phyloP scores from a whole-genome alignment of 2,329 filamentous ascomycete genomes.

The Ilyonectria destructans region DNA sequence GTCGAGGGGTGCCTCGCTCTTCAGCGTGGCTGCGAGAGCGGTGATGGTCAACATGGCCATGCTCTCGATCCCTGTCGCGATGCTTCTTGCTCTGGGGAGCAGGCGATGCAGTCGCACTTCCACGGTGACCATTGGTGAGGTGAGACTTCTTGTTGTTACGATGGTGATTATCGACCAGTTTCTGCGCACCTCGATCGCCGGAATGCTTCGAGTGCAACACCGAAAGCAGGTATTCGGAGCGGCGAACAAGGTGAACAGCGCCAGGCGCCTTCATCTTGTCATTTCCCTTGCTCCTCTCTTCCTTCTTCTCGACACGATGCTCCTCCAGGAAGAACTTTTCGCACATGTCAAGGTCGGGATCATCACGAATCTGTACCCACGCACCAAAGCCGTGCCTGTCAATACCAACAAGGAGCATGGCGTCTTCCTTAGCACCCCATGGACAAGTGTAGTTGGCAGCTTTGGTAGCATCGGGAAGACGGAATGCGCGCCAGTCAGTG shows the following conservation, averaged over 20 bases:
- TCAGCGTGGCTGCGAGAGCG: constrained; percentile 68
- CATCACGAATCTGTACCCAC: constrained; percentile 95
- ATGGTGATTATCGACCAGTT: constrained; percentile 91
- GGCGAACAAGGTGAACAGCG: constrained; percentile 96
- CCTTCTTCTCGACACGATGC: constrained; percentile 98
- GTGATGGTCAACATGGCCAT: constrained; percentile 64
- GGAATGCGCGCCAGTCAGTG: constrained; percentile 84
- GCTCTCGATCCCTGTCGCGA: constrained; percentile 65
- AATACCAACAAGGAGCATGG: constrained; percentile 96
- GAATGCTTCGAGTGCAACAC: constrained; percentile 90
- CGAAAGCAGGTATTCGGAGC: constrained; percentile 95
- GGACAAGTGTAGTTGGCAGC: constrained; percentile 91
- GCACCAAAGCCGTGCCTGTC: constrained; percentile 95
- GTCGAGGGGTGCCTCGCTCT: constrained; percentile 67
- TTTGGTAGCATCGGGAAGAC: constrained; percentile 92
- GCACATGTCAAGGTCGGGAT: constrained; percentile 85
- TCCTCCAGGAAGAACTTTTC: constrained; percentile 98
- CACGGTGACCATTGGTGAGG: constrained; percentile 73
- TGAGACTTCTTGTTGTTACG: constrained; percentile 89
- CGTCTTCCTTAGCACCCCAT: constrained; percentile 95
- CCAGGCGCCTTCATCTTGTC: constrained; percentile 92
- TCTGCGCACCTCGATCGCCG: constrained; percentile 82
- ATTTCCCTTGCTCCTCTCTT: constrained; percentile 85
- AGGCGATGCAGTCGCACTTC: constrained; percentile 80
- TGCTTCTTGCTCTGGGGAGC: constrained; percentile 69